A percentile compares a stretch with the other conserved stretches of the same genome.
Evolutionary conservation across 2,329 filamentous ascomycete species (phyloP).

Genomic region (Colletotrichum scovillei): DNA sequence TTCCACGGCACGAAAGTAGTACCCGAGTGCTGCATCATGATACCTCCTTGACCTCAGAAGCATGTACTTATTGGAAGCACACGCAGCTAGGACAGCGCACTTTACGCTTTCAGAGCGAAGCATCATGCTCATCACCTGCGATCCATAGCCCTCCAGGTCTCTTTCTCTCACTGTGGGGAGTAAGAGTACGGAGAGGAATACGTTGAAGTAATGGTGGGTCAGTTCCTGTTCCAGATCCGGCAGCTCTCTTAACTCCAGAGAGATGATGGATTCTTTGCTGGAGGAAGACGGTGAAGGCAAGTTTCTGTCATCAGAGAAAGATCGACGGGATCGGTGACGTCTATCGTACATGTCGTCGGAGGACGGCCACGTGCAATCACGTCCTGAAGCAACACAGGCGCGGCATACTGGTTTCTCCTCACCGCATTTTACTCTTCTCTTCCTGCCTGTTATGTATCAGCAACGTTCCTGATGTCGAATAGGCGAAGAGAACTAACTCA

Average conservation of each 20-base stretch:
- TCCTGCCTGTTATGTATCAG: neutral
- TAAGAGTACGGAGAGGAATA: neutral
- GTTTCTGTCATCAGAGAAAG: neutral
- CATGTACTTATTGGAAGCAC: neutral
- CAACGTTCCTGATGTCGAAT: neutral
- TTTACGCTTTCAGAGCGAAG: neutral
- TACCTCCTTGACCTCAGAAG: neutral
- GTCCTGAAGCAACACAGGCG: neutral
- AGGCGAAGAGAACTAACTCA: neutral
- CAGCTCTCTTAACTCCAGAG: neutral
- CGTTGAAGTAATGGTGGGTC: neutral
- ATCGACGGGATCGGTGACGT: neutral
- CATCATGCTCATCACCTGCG: neutral
- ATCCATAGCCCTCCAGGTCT: neutral
- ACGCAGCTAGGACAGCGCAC: neutral
- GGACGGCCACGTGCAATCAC: neutral
- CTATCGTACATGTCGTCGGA: neutral
- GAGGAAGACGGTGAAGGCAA: neutral
- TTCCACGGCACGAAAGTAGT: neutral
- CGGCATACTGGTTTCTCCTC: neutral
- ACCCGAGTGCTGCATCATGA: neutral
- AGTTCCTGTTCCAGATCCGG: neutral
- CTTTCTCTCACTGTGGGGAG: neutral
- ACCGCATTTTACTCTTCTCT: neutral
- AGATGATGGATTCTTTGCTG: neutral